A percentile compares a stretch with the other conserved stretches of the same genome.
Evolutionary conservation across 2,329 filamentous ascomycete species (phyloP).

Genomic region (Coniochaeta prunicola): DNA sequence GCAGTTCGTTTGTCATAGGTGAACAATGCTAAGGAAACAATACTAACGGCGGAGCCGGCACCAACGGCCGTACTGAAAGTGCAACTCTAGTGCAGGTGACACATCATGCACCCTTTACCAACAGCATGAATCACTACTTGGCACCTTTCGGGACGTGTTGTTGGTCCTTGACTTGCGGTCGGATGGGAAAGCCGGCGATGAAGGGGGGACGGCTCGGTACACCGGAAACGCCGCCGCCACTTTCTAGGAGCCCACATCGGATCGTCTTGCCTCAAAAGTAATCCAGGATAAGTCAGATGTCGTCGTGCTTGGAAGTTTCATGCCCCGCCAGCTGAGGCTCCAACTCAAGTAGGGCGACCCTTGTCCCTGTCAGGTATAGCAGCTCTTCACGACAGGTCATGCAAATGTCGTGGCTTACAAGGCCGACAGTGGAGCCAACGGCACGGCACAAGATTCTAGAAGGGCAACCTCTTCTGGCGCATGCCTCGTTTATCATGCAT

Average conservation of each 20-base stretch:
- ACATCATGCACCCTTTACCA: not conserved
- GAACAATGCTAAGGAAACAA: not conserved
- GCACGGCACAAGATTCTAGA: not conserved
- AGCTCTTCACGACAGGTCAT: not conserved
- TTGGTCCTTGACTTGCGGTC: not conserved
- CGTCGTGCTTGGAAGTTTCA: not conserved
- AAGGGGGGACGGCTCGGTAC: not conserved
- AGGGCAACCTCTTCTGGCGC: not conserved
- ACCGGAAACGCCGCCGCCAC: not conserved
- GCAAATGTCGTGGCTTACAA: not conserved
- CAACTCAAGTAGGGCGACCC: not conserved
- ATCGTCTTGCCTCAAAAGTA: not conserved
- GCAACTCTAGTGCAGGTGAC: not conserved
- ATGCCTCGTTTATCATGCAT: not conserved
- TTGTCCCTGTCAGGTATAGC: not conserved
- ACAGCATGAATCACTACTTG: not conserved
- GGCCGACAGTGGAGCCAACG: not conserved
- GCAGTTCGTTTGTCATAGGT: not conserved
- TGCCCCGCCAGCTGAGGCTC: not conserved
- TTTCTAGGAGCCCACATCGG: not conserved
- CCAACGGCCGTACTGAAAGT: not conserved
- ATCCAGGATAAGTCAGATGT: not conserved
- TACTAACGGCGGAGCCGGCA: not conserved
- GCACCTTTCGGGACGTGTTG: not conserved
- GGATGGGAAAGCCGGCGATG: not conserved